Base-by-base conservation (phyloP, 1,139 yeast genomes). In the Yamadazyma sp. region DNA sequence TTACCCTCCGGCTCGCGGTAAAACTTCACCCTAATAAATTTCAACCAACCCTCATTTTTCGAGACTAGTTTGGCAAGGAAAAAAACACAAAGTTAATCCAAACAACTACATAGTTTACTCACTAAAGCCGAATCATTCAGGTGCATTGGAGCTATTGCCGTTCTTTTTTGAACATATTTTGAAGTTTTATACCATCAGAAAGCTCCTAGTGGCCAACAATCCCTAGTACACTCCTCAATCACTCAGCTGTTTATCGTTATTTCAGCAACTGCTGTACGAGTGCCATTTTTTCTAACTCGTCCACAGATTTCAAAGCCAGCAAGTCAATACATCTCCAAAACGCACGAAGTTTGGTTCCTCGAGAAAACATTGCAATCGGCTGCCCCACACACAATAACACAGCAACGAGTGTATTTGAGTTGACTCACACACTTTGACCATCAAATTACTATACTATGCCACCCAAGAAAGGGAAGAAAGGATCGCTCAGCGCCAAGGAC, bases 401-500 rank as follows among this genome's bases (percentile, higher is more conserved):
- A 27, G 20, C 28, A 25, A 25, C 15, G 15, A n/a, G n/a, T n/a
- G n/a, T n/a, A n/a, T n/a, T n/a, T 25, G 15, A 15, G 9, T 12
- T 25, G 21, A 6, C 8, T 18, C 21, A 18, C 9, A 9, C 7
- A 25, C 15, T 25, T 14, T 16, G 20, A 27, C 29, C 5, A 3
- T 13, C 29, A 15, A 15, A 6, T 12, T 16, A 9, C 14, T 15
- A 20, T 10, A 27, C 12, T 7, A 27, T 61, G 66, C 59, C 65
- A 16, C 66, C 64, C 31, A 61, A 53, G 45, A 54, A 46, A 38
- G 34, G 51, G 10, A 43, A 41, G 27, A 43, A 45, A 35, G 40
- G 37, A 26, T 43, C 46, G 29, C 61, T 64, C 40, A 52, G 54
- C 29, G 62, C 73, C 16, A 62, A 59, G 42, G 68, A 63, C 33